Evolutionary conservation across 768 basidiomycete genomes (phyloP).

Genomic region (Gymnopilus junonius): DNA sequence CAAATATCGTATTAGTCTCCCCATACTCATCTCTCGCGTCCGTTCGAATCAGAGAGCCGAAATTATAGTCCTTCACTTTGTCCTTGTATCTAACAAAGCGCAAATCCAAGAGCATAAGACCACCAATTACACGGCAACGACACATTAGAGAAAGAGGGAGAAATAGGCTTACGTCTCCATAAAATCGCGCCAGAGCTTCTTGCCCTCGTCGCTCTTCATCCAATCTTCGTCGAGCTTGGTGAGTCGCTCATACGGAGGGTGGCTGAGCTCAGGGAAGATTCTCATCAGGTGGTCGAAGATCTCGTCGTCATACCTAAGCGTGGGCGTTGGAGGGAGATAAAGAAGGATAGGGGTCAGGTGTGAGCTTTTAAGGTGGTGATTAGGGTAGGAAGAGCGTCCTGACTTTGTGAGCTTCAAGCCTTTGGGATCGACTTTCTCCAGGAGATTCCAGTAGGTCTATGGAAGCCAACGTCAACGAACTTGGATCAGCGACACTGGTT

Average conservation of each 20-base stretch:
- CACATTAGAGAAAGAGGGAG: background rate
- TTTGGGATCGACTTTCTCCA: conserved; percentile 78
- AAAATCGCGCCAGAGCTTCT: conserved; percentile 90
- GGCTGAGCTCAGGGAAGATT: conserved; percentile 81
- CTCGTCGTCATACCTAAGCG: conserved; percentile 82
- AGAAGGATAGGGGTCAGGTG: background rate
- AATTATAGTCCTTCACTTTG: conserved; percentile 93
- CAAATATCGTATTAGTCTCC: conserved; percentile 94
- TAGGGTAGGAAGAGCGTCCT: conserved; percentile 22
- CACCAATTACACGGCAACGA: background rate
- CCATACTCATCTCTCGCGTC: conserved; percentile 82
- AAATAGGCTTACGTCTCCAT: conserved; percentile 60
- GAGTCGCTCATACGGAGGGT: conserved; percentile 49
- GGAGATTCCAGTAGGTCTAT: conserved; percentile 94
- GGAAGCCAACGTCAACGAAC: background rate
- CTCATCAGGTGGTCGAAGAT: conserved; percentile 78
- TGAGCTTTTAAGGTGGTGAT: background rate
- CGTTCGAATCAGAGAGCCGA: conserved; percentile 90
- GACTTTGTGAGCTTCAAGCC: conserved; percentile 85
- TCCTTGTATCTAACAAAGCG: conserved; percentile 72
- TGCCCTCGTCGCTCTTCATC: conserved; percentile 89
- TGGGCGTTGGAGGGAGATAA: background rate
- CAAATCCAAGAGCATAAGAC: background rate
- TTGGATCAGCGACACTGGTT: background rate
- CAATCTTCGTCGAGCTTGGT: conserved; percentile 82